Evolutionary conservation across 2,329 filamentous ascomycete species (phyloP), one percentile per base, ranked within the genome.

Genomic region (Arthroderma sp.): DNA sequence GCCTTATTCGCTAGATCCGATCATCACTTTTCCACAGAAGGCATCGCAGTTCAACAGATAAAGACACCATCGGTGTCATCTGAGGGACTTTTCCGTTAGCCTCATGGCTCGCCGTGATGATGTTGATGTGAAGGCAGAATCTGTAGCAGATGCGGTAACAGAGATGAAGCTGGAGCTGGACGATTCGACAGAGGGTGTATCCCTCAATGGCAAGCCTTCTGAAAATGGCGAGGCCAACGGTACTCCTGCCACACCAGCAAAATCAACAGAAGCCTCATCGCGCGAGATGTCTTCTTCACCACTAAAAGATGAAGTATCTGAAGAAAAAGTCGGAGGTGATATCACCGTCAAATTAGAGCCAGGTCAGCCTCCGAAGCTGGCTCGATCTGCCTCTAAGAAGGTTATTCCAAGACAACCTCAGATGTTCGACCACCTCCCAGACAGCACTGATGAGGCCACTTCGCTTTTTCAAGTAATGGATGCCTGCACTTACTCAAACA

Each of bases 401-500:
- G 71, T 83, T 54, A 72, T 81, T 59, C 73, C 79, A 61, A 81
- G 82, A 58, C 78, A 84, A 58, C 79, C 84, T 55, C 77, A 77
- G 56, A 76, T 95, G 9, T 95, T 87, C 70, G 72, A 79, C 65
- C 79, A 95, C 70, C 76, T 91, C 31, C 85, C 87, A 39, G 86
- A 96, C 71, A 84, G 83, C 63, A 95, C 89, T 2, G 73, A 77
- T 37, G 87, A 93, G 64, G 87, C 93, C 2, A 84, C 81, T 64
- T 75, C 78, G 25, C 82, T 82, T 13, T 98, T 98, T 66, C 82
- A 88, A 63, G 77, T 91, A 55, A 90, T 98, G 62, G 76, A 84
- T 55, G 82, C 88, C 64, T 97, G 91, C 71, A 85, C 87, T 35
- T 98, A 98, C 73, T 89, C 88, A 56, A 89, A 90, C 63, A 96